Percentiles rank a stretch among this genome's conserved stretches.
Evolutionary conservation across 2,329 filamentous ascomycete species (phyloP).

Genomic region (Paraconiothyrium sp.): DNA sequence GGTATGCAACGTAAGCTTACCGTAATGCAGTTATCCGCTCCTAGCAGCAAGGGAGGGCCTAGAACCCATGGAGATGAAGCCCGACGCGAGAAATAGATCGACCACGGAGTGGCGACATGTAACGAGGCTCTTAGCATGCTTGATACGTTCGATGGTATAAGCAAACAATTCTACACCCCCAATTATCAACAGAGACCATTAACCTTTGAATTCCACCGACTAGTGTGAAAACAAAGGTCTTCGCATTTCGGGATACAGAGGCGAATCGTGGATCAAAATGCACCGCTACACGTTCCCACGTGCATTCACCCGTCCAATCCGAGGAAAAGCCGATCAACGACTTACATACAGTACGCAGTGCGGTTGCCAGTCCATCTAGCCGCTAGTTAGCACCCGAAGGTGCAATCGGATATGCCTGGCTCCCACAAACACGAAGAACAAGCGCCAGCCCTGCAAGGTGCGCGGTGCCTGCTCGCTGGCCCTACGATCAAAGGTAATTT

Average conservation of each 20-base stretch:
- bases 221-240: not conserved
- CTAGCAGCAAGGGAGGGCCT: not conserved
- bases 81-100: not conserved
- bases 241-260: not conserved
- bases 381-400: not conserved
- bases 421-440: not conserved
- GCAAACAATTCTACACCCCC: not conserved
- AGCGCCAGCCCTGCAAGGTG: not conserved
- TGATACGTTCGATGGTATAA: not conserved
- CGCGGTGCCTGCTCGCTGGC: not conserved
- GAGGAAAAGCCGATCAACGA: not conserved
- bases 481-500: not conserved
- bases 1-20: not conserved
- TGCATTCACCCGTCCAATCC: not conserved
- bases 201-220: not conserved
- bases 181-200: not conserved
- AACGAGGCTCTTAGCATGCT: not conserved
- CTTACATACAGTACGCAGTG: not conserved
- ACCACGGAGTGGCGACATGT: not conserved
- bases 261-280: not conserved
- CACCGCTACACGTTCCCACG: not conserved
- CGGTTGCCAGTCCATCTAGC: not conserved
- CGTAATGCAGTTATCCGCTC: not conserved
- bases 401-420: not conserved
- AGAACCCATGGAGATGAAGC: not conserved